Evolutionary conservation across 768 basidiomycete species (phyloP), one percentile per base, ranked within the genome.

Genomic region (Amyloporia xantha): DNA sequence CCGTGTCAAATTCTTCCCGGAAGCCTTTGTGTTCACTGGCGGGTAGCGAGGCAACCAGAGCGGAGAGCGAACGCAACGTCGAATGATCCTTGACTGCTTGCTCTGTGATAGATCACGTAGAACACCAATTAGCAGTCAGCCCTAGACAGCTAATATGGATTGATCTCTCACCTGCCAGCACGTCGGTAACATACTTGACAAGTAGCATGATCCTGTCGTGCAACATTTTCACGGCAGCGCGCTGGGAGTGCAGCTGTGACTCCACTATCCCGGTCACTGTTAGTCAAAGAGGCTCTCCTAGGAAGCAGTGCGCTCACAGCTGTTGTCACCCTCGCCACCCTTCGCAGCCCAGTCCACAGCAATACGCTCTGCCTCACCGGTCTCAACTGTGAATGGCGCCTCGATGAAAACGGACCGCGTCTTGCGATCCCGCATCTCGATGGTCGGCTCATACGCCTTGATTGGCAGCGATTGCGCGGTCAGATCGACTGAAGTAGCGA

Each of bases 281-380:
- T 30, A 5, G 19, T 44, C 43, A 27, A 10, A 10, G 20, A 24
- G 25, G 5, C 13, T 7, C n/a, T 12, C 41, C 40, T 17, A 33
- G 27, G 23, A 40, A 25, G 15, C 26, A 10, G 43, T 41, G 42
- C 41, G 73, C 87, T 68, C 56, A 92, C 91, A 70, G 54, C 82
- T 89, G 12, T 82, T 88, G 37, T 84, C 86, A 54, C 82, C 86
- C 24, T 81, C 87, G 41, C 91, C 89, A 7, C 89, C 88, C 63
- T 83, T 81, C 21, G 90, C 87, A 2, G 90, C 90, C 78, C 91
- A 95, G 64, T 98, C 95, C 0, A 99, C 96, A 5, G 96, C 96
- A 54, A 99, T 97, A 33, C 96, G 83, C 64, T 99, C 96, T 13
- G 96, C 96, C 68, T 99, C 96, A 27, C 95, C 96, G 0, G 95